Base-by-base conservation (phyloP, 805 yeast genomes). In the Metschnikowia santaceciliae region DNA sequence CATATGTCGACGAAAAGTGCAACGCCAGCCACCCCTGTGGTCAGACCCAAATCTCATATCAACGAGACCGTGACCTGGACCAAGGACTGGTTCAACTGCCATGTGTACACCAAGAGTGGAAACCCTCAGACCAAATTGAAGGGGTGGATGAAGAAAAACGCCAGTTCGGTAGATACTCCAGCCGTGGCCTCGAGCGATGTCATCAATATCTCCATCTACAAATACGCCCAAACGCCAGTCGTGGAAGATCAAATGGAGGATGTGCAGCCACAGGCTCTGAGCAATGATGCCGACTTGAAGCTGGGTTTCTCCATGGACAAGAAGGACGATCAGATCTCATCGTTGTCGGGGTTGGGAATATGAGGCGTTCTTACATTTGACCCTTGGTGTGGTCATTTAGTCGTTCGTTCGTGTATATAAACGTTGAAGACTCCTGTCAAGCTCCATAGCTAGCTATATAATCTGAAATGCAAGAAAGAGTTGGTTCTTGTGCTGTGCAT, bases 151-250 rank as follows among this genome's bases (percentile, higher is more conserved):
- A 71, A 66, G 54, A 63, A 62, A 8, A 59, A 57, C 8, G 19
- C 42, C 14, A 41, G 20, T 6, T n/a, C 48, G 14, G 6, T 35
- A 2, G 53, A 47, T 10, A 30, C 32, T 6, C 43, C 32, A 2
- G 48, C 43, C 20, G 37, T 59, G 30, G 50, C 53, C 42, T 50
- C 50, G 42, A 42, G 47, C 63, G 86, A 82, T 58, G 60, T 69
- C 10, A 61, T 82, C 19, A 77, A 79, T 49, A 65, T 83, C 43
- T 63, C 65, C n/a, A 50, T 59, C 17, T 63, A 65, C 67, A 59
- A 63, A 52, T 68, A 72, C 63, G 61, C 66, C 57, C 54, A 62
- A 42, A 66, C 60, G 38, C 83, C 84, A 5, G 82, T 78, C 5
- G 80, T 79, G 7, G 77, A 72, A 33, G 57, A 54, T 13, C 52